Conservation (phyloP, 345 rosid genomes). For the Eucalyptus pauciflora region DNA sequence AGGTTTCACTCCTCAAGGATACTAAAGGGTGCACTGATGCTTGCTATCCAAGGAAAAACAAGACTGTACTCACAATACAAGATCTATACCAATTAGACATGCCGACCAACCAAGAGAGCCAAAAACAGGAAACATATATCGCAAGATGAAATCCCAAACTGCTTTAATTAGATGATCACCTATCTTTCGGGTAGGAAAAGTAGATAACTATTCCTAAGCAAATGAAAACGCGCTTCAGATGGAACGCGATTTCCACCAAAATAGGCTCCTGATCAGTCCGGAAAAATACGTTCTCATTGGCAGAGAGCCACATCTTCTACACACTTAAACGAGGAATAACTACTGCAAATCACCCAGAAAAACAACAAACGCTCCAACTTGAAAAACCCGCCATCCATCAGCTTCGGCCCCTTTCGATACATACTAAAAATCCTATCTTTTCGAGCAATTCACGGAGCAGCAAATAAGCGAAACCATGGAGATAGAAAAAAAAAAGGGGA, state of each 20-base stretch:
- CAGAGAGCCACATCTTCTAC: background rate
- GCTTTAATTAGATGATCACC: background rate
- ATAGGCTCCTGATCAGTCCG: background rate
- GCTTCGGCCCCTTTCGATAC: background rate
- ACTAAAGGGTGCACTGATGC: background rate
- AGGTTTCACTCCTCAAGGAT: background rate
- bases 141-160: background rate
- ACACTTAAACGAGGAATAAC: background rate
- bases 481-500: background rate
- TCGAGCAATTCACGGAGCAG: background rate
- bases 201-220: background rate
- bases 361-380: background rate
- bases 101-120: background rate
- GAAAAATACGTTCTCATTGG: background rate
- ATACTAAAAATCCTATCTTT: background rate
- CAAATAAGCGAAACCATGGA: background rate
- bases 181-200: background rate
- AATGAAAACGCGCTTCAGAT: accelerated
- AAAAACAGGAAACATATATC: background rate
- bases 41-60: background rate
- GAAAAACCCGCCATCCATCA: background rate
- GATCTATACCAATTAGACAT: background rate
- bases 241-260: background rate
- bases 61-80: background rate
- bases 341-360: background rate